Evolutionary conservation across 371 early-diverging fungal species (phyloP).

Genomic region (Enteropsectra breve): DNA sequence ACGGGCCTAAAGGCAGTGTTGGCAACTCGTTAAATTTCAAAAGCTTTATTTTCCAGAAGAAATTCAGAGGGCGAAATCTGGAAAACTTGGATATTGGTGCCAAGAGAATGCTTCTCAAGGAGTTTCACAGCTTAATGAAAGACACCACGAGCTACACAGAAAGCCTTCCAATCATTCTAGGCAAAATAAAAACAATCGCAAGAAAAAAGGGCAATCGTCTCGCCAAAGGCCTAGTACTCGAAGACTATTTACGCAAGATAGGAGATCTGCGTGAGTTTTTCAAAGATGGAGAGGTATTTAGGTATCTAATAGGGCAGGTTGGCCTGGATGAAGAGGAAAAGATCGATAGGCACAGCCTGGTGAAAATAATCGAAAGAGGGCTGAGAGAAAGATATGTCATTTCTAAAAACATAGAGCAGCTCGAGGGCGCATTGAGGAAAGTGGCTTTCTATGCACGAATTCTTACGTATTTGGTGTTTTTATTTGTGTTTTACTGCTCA

Average conservation of each 20-base stretch:
- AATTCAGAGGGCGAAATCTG: conserved; percentile 12
- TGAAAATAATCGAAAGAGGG: conserved; percentile 47
- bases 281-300: conserved; percentile 35
- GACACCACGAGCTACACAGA: conserved; percentile 19
- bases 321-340: conserved; percentile 22
- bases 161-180: conserved; percentile 10
- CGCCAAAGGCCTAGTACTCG: conserved; percentile 8
- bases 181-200: conserved; percentile 39
- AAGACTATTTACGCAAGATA: conserved; percentile 29
- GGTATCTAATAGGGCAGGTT: conserved; percentile 29
- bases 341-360: conserved; percentile 38
- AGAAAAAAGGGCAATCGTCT: conserved; percentile 34
- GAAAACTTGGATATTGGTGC: conserved; percentile 21
- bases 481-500: conserved; percentile 36
- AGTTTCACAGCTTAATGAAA: conserved; percentile 45
- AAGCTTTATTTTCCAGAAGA: conserved; percentile 44
- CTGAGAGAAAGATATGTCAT: conserved; percentile 55
- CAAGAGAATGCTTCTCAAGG: conserved; percentile 56
- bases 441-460: conserved; percentile 44
- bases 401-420: conserved; percentile 53
- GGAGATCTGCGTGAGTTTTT: conserved; percentile 33
- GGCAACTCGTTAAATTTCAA: neutral
- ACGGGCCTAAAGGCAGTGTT: conserved; percentile 9
- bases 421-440: conserved; percentile 53
- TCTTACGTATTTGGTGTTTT: conserved; percentile 25